These are phyloP conservation scores for Fusarium poae DNA, from an alignment of 2,329 filamentous ascomycete genomes.

Conservation along the genomic window DNA sequence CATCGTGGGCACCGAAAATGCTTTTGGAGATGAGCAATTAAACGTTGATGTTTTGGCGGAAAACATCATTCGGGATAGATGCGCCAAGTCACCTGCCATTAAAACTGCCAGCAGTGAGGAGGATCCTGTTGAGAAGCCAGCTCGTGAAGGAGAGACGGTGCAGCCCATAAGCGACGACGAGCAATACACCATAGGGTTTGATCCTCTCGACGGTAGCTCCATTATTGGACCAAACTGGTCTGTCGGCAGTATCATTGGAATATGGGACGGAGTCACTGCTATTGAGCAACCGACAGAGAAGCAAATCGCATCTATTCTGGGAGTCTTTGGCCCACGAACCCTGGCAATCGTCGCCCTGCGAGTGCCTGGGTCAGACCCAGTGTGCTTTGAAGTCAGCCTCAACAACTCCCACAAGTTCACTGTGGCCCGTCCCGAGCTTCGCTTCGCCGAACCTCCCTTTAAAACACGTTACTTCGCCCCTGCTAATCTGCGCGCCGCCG, in stretches of 20 bases:
- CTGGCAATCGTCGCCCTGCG: slow-evolving; percentile 68
- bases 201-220: slow-evolving; percentile 73
- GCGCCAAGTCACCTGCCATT: slow-evolving; percentile 60
- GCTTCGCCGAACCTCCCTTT: slow-evolving; percentile 55
- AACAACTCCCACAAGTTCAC: slow-evolving; percentile 47
- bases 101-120: slow-evolving; percentile 70
- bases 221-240: slow-evolving; percentile 71
- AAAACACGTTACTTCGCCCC: slow-evolving; percentile 72
- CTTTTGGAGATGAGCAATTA: slow-evolving; percentile 71
- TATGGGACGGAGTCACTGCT: slow-evolving; percentile 67
- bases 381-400: slow-evolving; percentile 67
- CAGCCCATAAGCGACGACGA: slow-evolving; percentile 49
- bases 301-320: slow-evolving; percentile 65
- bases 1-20: slow-evolving; percentile 64
- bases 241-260: slow-evolving; percentile 70
- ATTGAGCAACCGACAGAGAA: slow-evolving; percentile 57
- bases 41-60: slow-evolving; percentile 70
- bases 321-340: slow-evolving; percentile 67
- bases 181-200: slow-evolving; percentile 71
- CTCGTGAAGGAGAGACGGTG: slow-evolving; percentile 10
- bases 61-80: slow-evolving; percentile 59
- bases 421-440: slow-evolving; percentile 59
- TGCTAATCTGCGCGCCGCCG: slow-evolving; percentile 70
- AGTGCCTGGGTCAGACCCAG: slow-evolving; percentile 54
- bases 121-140: slow-evolving; percentile 65